Evolutionary conservation across 306 rosid genomes (phyloP), one percentile per base, ranked within the genome.

Genomic region (Cicer judaicum): DNA sequence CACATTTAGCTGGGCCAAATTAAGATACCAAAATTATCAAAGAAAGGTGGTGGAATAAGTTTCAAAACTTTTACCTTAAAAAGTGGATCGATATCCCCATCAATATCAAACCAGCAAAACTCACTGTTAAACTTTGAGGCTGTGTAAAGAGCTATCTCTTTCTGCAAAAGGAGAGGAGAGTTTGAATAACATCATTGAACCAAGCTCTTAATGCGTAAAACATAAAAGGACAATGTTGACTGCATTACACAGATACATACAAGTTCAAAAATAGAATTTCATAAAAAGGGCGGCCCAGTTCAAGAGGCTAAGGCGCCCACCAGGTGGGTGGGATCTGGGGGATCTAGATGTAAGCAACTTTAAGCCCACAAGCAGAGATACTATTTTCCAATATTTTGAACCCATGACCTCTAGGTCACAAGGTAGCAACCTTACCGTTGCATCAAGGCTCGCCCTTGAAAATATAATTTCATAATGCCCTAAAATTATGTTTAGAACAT

Each of bases 121-220:
- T 89, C 97, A 24, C 80, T 82, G 77, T 78, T 86, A 79, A 84
- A 77, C 84, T 90, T 94, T 65, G 97, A 88, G 16, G 96, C 96
- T 5, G 93, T 90, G 85, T 94, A 94, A 79, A 94, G 80, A 76
- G 96, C 96, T 83, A 94, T 81, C 87, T 94, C 98, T 88, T 91
- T 94, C 98, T 94, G 91, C 80, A 86, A 82, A 83, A 73, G 55
- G 76, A 65, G 60, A 67, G 78, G 80, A 42, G 44, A 5, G 59
- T 60, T 42, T 24, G 68, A 53, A 53, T 63, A 16, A 41, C 64
- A 48, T 75, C 64, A 78, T 8, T 50, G 64, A 78, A 63, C 38
- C 73, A 74, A 52, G 70, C 44, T 62, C 66, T 7, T 66, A 43
- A 15, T 29, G 21, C 8, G 6, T 53, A 14, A 56, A 66, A 68